Percentiles rank a stretch among this genome's conserved stretches.
These are phyloP conservation scores for Epichloe sibirici DNA, from an alignment of 2,329 filamentous ascomycete species.

Conservation along the genomic window DNA sequence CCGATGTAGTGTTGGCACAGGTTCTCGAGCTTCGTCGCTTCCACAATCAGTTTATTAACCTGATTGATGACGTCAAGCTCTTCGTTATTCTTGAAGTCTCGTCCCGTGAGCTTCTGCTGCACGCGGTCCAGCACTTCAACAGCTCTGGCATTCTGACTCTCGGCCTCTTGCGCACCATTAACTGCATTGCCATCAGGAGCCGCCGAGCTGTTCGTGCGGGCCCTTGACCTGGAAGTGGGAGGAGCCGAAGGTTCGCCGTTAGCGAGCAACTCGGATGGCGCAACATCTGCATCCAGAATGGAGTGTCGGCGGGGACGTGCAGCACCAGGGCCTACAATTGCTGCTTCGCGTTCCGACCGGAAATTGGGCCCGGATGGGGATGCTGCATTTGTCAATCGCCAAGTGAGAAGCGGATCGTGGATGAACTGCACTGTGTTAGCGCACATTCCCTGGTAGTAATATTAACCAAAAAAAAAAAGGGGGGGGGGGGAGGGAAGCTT, in stretches of 20 bases:
- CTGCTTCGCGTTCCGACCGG: constrained; percentile 45
- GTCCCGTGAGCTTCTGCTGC: constrained; percentile 87
- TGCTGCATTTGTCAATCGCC: constrained; percentile 63
- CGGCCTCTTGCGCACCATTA: constrained; percentile 39
- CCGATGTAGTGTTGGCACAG: constrained; percentile 98
- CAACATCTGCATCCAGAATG: constrained; percentile 52
- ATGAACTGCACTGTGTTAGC: constrained; percentile 61
- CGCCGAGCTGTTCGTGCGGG: constrained; percentile 47
- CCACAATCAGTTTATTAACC: constrained; percentile 86
- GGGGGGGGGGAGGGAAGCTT: too few species aligned
- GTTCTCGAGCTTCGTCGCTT: constrained; percentile 95
- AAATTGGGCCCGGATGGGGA: constrained; percentile 57
- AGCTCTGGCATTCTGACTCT: constrained; percentile 87
- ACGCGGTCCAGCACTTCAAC: constrained; percentile 85
- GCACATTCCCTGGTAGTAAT: neutral
- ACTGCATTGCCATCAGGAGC: constrained; percentile 22
- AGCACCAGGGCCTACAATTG: constrained; percentile 33
- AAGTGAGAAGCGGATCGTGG: constrained; percentile 96
- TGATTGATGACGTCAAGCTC: constrained; percentile 79
- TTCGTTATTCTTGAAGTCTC: constrained; percentile 77
- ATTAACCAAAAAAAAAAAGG: neutral
- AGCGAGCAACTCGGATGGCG: constrained; percentile 46
- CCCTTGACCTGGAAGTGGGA: constrained; percentile 37
- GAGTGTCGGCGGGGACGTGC: constrained; percentile 52
- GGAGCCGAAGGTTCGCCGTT: constrained; percentile 31